Evolutionary conservation across 2,329 filamentous ascomycete species (phyloP).

Genomic region (Trichoderma afroharzianum): DNA sequence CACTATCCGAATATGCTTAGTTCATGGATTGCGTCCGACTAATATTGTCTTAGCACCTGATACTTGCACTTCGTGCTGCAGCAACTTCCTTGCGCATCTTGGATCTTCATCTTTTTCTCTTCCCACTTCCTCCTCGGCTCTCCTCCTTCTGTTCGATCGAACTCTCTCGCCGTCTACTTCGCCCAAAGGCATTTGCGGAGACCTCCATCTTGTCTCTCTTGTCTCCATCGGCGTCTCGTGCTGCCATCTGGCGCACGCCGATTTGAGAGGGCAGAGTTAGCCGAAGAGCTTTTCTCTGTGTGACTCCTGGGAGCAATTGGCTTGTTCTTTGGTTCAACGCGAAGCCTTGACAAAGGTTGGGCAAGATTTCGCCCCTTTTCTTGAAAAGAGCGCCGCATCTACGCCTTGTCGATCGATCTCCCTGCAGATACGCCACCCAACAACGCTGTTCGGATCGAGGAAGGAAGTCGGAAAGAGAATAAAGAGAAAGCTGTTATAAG

Average conservation of each 20-base stretch:
- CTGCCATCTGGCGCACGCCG: constrained; percentile 1
- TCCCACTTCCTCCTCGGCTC: background rate
- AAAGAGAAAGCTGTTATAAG: background rate
- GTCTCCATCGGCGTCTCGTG: background rate
- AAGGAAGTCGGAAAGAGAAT: background rate
- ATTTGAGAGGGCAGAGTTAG: background rate
- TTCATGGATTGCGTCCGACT: background rate
- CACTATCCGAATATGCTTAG: background rate
- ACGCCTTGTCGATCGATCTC: background rate
- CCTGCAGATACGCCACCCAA: background rate
- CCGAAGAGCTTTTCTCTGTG: background rate
- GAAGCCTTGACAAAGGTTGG: background rate
- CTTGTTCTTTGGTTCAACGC: background rate
- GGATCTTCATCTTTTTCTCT: background rate
- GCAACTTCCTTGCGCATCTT: background rate
- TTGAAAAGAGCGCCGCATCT: background rate
- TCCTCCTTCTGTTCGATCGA: background rate
- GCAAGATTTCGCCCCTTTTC: background rate
- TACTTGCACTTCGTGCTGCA: background rate
- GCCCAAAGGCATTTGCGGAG: background rate
- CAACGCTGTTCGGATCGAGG: background rate
- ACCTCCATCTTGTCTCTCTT: background rate
- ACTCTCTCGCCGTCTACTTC: background rate
- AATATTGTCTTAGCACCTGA: background rate
- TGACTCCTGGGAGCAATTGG: background rate